These are phyloP conservation scores for Carallia brachiata DNA, from an alignment of 345 rosid genomes.

Conservation along the genomic window DNA sequence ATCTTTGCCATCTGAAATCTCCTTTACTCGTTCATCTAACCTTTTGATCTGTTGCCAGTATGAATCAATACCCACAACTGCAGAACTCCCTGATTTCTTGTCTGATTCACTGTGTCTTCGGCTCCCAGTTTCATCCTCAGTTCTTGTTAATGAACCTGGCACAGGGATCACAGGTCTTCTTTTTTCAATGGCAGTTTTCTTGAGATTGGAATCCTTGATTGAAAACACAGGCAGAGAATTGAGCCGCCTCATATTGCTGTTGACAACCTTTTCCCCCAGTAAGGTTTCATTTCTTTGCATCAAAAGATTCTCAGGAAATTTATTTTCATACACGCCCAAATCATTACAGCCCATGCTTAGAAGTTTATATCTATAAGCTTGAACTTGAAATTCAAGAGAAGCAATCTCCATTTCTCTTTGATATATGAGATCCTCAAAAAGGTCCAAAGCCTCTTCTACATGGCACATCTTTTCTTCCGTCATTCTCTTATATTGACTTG, in stretches of 20 bases:
- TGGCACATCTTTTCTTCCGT: conserved; percentile 79
- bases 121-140: conserved; percentile 23
- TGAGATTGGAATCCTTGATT: conserved; percentile 26
- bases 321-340: conserved; percentile 39
- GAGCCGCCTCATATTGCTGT: conserved; percentile 30
- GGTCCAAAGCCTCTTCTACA: conserved; percentile 64
- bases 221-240: conserved; percentile 34
- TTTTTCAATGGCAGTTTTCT: conserved; percentile 18
- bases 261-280: conserved; percentile 23
- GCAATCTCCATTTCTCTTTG: conserved; percentile 88
- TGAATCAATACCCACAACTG: conserved; percentile 37
- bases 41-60: conserved; percentile 62
- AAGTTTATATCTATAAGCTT: conserved; percentile 68
- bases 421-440: conserved; percentile 67
- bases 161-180: conserved; percentile 15
- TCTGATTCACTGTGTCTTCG: conserved; percentile 31
- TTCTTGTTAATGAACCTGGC: conserved; percentile 13
- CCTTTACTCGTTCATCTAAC: conserved; percentile 50
- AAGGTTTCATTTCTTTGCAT: conserved; percentile 31
- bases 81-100: conserved; percentile 23
- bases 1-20: conserved; percentile 37
- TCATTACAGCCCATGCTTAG: conserved; percentile 70
- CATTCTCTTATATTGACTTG: conserved; percentile 83
- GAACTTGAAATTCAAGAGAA: conserved; percentile 78
- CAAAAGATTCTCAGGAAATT: conserved; percentile 45